These are phyloP conservation scores for Zostera marina DNA, from an alignment of 116 monocot genomes.

Conservation along the genomic window DNA sequence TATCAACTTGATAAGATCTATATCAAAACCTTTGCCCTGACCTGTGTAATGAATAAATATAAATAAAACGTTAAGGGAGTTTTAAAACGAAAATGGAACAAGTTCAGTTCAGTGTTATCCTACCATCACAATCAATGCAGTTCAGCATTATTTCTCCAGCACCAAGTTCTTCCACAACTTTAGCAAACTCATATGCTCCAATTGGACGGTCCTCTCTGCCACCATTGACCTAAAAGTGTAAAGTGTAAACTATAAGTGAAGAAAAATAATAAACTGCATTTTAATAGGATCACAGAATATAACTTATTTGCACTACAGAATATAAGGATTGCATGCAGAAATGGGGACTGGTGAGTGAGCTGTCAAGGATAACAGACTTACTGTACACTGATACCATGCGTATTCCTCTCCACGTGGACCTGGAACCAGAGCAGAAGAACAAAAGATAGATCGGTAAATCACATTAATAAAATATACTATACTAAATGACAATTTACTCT, in stretches of 20 bases:
- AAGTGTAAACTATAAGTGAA: no score
- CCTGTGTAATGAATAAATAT: slow-evolving; percentile 23
- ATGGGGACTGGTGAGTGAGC: background rate
- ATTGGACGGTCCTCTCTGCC: slow-evolving; percentile 94
- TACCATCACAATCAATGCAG: slow-evolving; percentile 98
- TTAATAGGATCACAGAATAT: no score
- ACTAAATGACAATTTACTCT: no score
- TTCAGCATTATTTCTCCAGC: slow-evolving; percentile 96
- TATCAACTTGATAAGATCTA: slow-evolving; percentile 71
- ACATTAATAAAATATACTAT: no score
- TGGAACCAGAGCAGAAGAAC: slow-evolving; percentile 16
- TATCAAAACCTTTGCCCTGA: slow-evolving; percentile 83
- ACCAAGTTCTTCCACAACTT: slow-evolving; percentile 90
- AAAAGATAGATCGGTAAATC: background rate
- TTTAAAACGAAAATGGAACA: background rate
- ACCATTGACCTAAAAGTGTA: slow-evolving; percentile 61
- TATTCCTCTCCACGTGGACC: slow-evolving; percentile 92
- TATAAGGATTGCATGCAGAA: background rate
- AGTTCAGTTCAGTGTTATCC: background rate
- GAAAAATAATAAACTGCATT: no score
- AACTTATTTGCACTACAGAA: no score
- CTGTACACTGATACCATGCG: slow-evolving; percentile 99
- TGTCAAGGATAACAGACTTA: slow-evolving; percentile 9
- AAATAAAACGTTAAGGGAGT: background rate
- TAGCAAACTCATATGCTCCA: slow-evolving; percentile 97